Percentiles rank a stretch among this genome's conserved stretches.
Conservation (phyloP, 2,329 filamentous ascomycete species). For the Diaporthe vaccinii region DNA sequence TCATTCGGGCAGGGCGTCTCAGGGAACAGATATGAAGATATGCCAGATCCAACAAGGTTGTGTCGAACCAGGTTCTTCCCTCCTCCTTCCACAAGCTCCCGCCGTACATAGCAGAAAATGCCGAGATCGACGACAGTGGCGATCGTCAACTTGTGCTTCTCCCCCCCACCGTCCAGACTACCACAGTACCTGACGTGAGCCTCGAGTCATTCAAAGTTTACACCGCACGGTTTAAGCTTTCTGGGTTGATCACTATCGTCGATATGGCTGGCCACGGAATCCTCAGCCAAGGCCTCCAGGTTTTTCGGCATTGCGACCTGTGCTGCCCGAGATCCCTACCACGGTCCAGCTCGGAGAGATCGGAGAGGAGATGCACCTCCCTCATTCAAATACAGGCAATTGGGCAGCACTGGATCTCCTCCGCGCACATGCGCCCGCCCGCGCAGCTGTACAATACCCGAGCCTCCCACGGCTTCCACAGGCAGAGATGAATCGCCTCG, state of each 20-base stretch:
- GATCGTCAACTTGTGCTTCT: background rate
- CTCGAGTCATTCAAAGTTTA: conserved; percentile 26
- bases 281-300: background rate
- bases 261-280: background rate
- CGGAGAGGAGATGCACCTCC: background rate
- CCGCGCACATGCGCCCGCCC: background rate
- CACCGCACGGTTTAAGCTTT: conserved; percentile 16
- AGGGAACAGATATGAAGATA: background rate
- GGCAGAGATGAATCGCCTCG: background rate
- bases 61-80: background rate
- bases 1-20: background rate
- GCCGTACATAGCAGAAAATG: background rate
- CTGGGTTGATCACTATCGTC: background rate
- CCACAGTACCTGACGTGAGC: background rate
- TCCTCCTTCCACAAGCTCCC: background rate
- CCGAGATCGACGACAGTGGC: background rate
- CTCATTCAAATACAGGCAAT: conserved; percentile 12
- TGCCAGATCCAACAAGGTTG: background rate
- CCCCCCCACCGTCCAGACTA: background rate
- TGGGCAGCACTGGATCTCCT: background rate
- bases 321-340: background rate
- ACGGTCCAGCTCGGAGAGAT: too few relatives aligned
- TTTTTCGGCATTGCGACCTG: background rate
- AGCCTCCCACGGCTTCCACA: background rate
- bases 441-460: background rate